Base-by-base conservation (phyloP, 2,329 filamentous ascomycete genomes). In the Aureobasidium lini region DNA sequence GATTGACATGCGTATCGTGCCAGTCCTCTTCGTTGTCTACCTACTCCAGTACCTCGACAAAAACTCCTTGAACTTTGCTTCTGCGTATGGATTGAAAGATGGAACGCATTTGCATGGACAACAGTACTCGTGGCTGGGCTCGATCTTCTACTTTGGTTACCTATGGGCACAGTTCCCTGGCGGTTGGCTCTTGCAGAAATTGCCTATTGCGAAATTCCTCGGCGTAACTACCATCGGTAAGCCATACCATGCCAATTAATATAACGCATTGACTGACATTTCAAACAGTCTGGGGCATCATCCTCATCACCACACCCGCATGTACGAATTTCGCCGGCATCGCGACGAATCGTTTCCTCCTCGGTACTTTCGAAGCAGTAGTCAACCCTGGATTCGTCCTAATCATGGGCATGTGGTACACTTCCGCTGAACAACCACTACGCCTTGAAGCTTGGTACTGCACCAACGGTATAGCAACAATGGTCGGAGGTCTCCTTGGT, bases 381-480 rank as follows among this genome's bases (percentile, higher is more conserved):
- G 66, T 72, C n/a, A 72, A 72, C 42, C 72, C 72, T 0, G 70
- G 71, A 0, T 73, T 73, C 54, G 64, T 68, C 6, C 57, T 74
- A 8, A 67, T 74, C 44, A 73, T 72, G 68, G 65, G 64, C 16
- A 70, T 72, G 66, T 74, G 71, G 67, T 70, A 66, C 42, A 57
- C 57, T 3, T 23, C 57, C 9, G 54, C 47, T 8, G 64, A 64
- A 18, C 64, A 64, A 47, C 47, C 62, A 2, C 32, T 65, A 2
- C 34, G 62, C 1, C 23, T 70, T 65, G 68, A 32, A 72, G 73
- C 3, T 64, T 76, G 37, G 75, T 76, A 42, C 67, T 76, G 0
- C 62, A 81, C 79, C 1, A 84, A 84, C 63, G 83, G 83, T 2
- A 74, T 85, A 11, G 82, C 81, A 2, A 83, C 81, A 11, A 83